These are phyloP conservation scores for Vanderwaltozyma polyspora DNA, from an alignment of 805 yeast species.

Conservation along the genomic window DNA sequence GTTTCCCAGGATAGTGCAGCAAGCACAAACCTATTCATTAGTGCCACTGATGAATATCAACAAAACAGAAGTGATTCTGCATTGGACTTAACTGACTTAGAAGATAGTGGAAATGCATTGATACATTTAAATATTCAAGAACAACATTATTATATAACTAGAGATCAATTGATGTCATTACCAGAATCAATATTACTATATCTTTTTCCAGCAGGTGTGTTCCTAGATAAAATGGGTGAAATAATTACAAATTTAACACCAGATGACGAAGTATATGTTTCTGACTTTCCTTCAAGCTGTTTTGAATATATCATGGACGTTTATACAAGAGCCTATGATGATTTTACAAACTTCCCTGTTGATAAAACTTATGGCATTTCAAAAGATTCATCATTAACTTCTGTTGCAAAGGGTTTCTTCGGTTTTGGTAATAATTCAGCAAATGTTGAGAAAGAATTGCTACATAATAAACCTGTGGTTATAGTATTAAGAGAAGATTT, in stretches of 20 bases:
- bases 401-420: constrained; percentile 3
- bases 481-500: constrained; percentile 85
- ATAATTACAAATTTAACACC: constrained; percentile 67
- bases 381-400: constrained; percentile 1
- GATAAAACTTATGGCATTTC: constrained; percentile 1
- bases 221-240: constrained; percentile 60
- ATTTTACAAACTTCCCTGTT: constrained; percentile 28
- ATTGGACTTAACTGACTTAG: background rate
- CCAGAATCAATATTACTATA: constrained; percentile 86
- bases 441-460: constrained; percentile 40
- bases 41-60: background rate
- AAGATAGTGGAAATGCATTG: constrained; percentile 10
- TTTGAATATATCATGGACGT: constrained; percentile 66
- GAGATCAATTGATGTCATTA: constrained; percentile 77
- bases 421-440: constrained; percentile 6
- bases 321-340: constrained; percentile 57
- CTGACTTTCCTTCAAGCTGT: constrained; percentile 70
- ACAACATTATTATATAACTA: constrained; percentile 52
- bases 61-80: background rate
- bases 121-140: constrained; percentile 72
- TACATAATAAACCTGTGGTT: constrained; percentile 71
- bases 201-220: constrained; percentile 78
- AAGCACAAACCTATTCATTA: too few relatives aligned
- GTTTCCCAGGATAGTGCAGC: constrained; percentile 1
- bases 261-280: constrained; percentile 61